phyloP scores from a whole-genome alignment of 768 basidiomycete genomes.

The Termitomyces sp. region DNA sequence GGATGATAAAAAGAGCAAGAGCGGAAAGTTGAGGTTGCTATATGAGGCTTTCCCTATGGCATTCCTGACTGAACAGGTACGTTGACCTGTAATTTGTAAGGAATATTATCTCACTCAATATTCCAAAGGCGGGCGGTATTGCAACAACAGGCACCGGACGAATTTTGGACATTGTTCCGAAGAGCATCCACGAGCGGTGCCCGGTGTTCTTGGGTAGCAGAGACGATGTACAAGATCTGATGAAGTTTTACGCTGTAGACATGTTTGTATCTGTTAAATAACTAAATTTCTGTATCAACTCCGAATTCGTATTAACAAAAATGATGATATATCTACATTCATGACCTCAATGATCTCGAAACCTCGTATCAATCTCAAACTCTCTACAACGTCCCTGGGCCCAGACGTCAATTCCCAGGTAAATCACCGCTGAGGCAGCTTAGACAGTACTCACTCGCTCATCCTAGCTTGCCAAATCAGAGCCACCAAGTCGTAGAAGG shows the following conservation, averaged over 20 bases:
- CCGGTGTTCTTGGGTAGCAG: slow-evolving; percentile 90
- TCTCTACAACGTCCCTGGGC: slow-evolving; percentile 4
- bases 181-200: slow-evolving; percentile 85
- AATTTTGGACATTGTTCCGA: slow-evolving; percentile 87
- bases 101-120: slow-evolving; percentile 6
- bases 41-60: slow-evolving; percentile 99
- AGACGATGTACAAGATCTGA: slow-evolving; percentile 88
- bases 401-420: slow-evolving; percentile 15
- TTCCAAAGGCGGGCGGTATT: slow-evolving; percentile 80
- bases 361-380: slow-evolving; percentile 18
- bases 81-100: slow-evolving; percentile 10
- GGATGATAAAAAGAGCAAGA: slow-evolving; percentile 96
- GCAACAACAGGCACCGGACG: slow-evolving; percentile 94
- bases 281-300: background rate
- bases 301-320: background rate
- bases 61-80: slow-evolving; percentile 86
- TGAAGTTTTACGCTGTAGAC: slow-evolving; percentile 71
- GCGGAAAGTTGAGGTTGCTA: slow-evolving; percentile 87
- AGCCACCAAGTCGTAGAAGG: slow-evolving; percentile 13
- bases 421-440: background rate
- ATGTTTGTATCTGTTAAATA: slow-evolving; percentile 12
- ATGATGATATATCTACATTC: background rate
- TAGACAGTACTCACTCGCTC: background rate
- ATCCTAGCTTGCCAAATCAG: slow-evolving; percentile 8
- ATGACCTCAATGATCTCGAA: slow-evolving; percentile 13